phyloP scores from a whole-genome alignment of 163 green algal genomes.

The Volvox carteri region DNA sequence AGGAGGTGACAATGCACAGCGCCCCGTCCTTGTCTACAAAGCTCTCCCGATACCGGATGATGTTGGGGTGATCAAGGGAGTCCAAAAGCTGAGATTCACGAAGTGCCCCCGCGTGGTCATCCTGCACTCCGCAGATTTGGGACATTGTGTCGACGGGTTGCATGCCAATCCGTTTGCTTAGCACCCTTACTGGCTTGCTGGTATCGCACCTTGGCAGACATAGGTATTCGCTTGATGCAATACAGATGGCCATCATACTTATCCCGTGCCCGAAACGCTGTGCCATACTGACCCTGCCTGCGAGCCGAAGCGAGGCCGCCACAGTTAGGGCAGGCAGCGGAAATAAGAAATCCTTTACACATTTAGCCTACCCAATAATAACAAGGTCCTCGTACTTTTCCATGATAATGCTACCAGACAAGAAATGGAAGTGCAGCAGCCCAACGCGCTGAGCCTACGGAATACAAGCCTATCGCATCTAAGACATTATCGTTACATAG shows the following conservation, averaged over 20 bases:
- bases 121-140: constrained; percentile 48
- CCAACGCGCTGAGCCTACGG: not conserved
- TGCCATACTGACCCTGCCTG: constrained; percentile 75
- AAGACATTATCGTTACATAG: too few relatives aligned
- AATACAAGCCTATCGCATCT: not conserved
- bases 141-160: constrained; percentile 15
- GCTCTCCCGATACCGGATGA: constrained; percentile 81
- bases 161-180: not conserved
- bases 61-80: constrained; percentile 78
- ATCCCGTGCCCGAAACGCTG: constrained; percentile 62
- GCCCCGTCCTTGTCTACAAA: constrained; percentile 75
- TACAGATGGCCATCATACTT: constrained; percentile 64
- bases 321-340: not conserved
- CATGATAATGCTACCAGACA: constrained; percentile 31
- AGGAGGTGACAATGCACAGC: constrained; percentile 80
- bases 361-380: constrained; percentile 36
- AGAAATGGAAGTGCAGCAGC: not conserved
- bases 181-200: not conserved
- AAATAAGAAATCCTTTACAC: not conserved
- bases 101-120: constrained; percentile 68
- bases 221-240: constrained; percentile 75
- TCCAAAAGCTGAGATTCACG: constrained; percentile 77
- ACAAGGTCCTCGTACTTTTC: constrained; percentile 47
- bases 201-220: constrained; percentile 63
- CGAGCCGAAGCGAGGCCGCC: not conserved